phyloP scores from a whole-genome alignment of 164 flowering plant species.

The Stephania yunnanensis region DNA sequence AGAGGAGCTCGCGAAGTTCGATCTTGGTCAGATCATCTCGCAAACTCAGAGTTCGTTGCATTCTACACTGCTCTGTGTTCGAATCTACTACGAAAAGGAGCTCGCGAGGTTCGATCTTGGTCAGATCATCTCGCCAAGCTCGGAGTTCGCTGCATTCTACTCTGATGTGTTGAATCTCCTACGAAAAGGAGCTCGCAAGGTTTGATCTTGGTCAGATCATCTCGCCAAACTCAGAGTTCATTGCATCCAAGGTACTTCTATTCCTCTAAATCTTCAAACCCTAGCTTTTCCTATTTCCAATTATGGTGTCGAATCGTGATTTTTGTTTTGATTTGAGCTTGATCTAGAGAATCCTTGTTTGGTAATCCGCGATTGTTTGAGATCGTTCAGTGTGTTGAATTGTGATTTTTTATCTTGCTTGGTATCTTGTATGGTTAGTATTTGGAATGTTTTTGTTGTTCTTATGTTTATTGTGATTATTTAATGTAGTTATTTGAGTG shows the following conservation, averaged over 20 bases:
- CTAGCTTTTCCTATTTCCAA: too few relatives aligned
- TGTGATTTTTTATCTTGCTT: too few relatives aligned
- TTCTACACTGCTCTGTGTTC: conserved; percentile 62
- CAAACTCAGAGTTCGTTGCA: conserved; percentile 35
- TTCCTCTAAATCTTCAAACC: neutral
- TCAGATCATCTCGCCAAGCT: conserved; percentile 23
- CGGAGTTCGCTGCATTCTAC: conserved; percentile 29
- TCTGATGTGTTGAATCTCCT: conserved; percentile 23
- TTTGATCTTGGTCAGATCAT: conserved; percentile 47
- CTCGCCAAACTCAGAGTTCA: conserved; percentile 44
- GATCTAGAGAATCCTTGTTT: too few relatives aligned
- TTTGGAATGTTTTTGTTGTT: too few relatives aligned
- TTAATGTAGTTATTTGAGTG: too few relatives aligned
- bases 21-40: conserved; percentile 28
- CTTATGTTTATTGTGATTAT: too few relatives aligned
- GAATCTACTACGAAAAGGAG: conserved; percentile 51
- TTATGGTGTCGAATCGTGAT: too few relatives aligned
- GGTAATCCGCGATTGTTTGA: too few relatives aligned
- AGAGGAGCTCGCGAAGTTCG: conserved; percentile 27
- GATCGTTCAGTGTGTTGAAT: too few relatives aligned
- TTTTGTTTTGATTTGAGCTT: too few relatives aligned
- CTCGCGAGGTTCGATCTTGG: neutral
- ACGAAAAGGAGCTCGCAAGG: conserved; percentile 64
- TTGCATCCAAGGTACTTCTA: conserved; percentile 47
- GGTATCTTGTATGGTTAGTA: too few relatives aligned